These are phyloP conservation scores for Hypseocharis bilobata DNA, from an alignment of 441 rosid genomes.

Conservation along the genomic window DNA sequence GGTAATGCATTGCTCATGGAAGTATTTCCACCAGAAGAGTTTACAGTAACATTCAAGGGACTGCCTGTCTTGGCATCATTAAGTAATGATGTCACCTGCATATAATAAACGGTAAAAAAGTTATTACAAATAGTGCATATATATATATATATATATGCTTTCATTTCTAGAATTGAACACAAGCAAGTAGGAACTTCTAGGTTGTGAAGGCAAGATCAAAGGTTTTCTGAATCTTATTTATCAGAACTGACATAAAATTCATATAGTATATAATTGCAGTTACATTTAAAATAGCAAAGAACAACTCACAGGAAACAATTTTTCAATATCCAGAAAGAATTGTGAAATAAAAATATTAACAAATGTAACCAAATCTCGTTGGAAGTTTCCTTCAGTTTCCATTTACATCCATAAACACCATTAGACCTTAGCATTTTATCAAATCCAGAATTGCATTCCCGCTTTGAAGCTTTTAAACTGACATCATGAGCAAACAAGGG, in stretches of 20 bases:
- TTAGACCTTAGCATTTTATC: too few species aligned
- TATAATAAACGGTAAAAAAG: conserved; percentile 10
- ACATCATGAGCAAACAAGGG: too few species aligned
- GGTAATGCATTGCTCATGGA: conserved; percentile 51
- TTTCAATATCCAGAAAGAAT: neutral
- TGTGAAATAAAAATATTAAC: neutral
- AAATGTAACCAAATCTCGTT: neutral
- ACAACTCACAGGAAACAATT: neutral
- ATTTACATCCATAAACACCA: too few species aligned
- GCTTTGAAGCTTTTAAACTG: too few species aligned
- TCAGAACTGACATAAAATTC: neutral
- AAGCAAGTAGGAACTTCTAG: neutral
- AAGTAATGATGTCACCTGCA: conserved; percentile 60
- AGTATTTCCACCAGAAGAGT: conserved; percentile 42
- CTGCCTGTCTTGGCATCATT: conserved; percentile 68
- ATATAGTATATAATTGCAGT: conserved; percentile 6
- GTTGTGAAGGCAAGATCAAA: neutral
- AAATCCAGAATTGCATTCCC: too few species aligned
- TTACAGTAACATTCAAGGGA: conserved; percentile 57
- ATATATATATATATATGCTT: conserved; percentile 1
- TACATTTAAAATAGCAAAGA: neutral
- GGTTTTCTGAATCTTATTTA: neutral
- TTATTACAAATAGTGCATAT: conserved; percentile 12
- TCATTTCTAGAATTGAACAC: neutral
- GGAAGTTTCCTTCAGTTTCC: too few species aligned